A percentile compares a stretch with the other conserved stretches of the same genome.
These are phyloP conservation scores for Solanum etuberosum DNA, from an alignment of 257 asterid species.

Conservation along the genomic window DNA sequence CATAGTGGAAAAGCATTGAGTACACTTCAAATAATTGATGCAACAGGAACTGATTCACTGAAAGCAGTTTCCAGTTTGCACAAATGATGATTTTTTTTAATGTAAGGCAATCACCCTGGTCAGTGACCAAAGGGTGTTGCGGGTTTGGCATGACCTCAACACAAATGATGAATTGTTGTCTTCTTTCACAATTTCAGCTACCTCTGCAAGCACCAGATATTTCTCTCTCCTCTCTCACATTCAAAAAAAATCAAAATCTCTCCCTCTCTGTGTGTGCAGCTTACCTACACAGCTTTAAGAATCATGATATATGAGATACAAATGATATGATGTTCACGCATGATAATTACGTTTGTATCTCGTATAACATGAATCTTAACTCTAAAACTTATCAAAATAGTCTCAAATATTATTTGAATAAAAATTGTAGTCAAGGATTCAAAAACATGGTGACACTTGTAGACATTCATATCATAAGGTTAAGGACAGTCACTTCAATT, in stretches of 20 bases:
- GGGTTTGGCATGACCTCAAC: background rate
- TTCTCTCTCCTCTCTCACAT: background rate
- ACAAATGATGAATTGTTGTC: background rate
- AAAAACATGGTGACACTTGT: background rate
- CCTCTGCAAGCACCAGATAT: background rate
- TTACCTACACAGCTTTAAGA: background rate
- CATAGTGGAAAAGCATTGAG: background rate
- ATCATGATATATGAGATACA: background rate
- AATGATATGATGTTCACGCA: background rate
- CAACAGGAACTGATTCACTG: background rate
- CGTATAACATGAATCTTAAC: background rate
- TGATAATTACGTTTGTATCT: background rate
- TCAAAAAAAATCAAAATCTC: background rate
- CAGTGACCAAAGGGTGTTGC: background rate
- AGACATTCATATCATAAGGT: background rate
- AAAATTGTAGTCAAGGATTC: background rate
- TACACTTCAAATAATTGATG: background rate
- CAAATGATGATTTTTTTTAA: background rate
- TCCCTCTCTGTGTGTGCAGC: background rate
- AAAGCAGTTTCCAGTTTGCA: background rate
- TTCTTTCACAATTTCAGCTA: background rate
- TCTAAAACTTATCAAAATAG: background rate
- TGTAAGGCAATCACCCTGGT: background rate
- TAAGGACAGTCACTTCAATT: background rate
- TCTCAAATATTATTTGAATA: background rate